Conservation (phyloP, 306 rosid genomes). For the Dryas octopetala region DNA sequence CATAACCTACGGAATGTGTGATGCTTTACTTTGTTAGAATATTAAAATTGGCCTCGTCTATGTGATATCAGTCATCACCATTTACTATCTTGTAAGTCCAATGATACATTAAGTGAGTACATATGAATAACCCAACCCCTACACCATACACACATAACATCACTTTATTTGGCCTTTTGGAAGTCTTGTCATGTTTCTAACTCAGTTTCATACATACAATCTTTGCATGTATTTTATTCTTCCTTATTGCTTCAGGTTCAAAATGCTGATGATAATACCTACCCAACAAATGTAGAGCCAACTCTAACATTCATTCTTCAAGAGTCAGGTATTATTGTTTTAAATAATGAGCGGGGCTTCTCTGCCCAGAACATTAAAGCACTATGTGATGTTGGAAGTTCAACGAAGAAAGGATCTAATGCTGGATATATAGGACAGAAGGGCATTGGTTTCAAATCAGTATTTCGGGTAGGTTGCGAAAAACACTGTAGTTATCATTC, state of each 20-base stretch:
- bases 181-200: slow-evolving; percentile 16
- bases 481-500: not conserved
- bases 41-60: too few relatives aligned
- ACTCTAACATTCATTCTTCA: slow-evolving; percentile 79
- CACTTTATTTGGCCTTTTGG: too few relatives aligned
- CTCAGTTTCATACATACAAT: not conserved
- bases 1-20: too few relatives aligned
- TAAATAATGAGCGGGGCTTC: slow-evolving; percentile 89
- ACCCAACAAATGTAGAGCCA: slow-evolving; percentile 73
- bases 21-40: too few relatives aligned
- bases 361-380: slow-evolving; percentile 82
- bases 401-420: slow-evolving; percentile 87
- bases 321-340: slow-evolving; percentile 69
- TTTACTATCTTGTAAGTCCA: too few relatives aligned
- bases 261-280: slow-evolving; percentile 93
- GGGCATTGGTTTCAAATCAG: slow-evolving; percentile 99
- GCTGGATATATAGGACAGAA: slow-evolving; percentile 95
- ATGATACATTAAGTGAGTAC: too few relatives aligned
- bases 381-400: slow-evolving; percentile 96
- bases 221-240: not conserved
- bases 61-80: too few relatives aligned
- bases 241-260: slow-evolving; percentile 69
- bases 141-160: too few relatives aligned
- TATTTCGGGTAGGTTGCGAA: slow-evolving; percentile 72
- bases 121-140: too few relatives aligned